Evolutionary conservation across 352 stramenopile genomes (phyloP).

Genomic region (Pythium phragmiticola): DNA sequence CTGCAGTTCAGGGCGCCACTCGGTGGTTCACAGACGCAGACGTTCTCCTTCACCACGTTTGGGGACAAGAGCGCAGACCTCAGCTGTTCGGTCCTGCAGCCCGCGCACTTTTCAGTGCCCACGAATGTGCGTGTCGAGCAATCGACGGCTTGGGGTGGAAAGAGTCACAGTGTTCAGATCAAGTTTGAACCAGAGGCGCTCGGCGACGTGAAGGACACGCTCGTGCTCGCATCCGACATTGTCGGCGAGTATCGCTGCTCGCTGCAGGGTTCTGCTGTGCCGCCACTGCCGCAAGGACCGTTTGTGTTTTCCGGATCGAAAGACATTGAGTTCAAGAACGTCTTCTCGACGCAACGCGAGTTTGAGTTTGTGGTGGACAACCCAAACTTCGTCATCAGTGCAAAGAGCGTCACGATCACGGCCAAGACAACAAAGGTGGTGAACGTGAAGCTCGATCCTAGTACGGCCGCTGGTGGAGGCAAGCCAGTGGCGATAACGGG

Average conservation of each 20-base stretch:
- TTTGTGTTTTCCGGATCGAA: conserved; percentile 62
- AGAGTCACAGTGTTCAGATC: conserved; percentile 53
- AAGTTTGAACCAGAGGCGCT: conserved; percentile 90
- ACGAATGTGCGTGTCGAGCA: conserved; percentile 48
- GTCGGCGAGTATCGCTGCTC: conserved; percentile 85
- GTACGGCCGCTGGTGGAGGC: neutral
- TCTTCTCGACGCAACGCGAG: conserved; percentile 71
- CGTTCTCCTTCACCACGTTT: conserved; percentile 78
- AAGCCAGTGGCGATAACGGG: conserved; percentile 33
- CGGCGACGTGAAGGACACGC: conserved; percentile 79
- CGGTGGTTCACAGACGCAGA: conserved; percentile 71
- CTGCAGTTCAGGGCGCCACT: conserved; percentile 85
- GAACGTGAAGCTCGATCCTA: conserved; percentile 53
- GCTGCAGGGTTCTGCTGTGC: conserved; percentile 72
- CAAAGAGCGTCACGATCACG: conserved; percentile 58
- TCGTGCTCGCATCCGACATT: conserved; percentile 57
- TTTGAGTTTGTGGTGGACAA: conserved; percentile 86
- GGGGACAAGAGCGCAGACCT: conserved; percentile 42
- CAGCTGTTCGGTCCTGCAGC: conserved; percentile 50
- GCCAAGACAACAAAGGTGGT: conserved; percentile 67
- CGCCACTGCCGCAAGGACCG: conserved; percentile 81
- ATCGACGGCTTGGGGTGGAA: conserved; percentile 72
- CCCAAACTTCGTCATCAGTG: conserved; percentile 57
- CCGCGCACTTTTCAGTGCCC: conserved; percentile 72
- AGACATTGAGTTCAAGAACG: conserved; percentile 90